Conservation (phyloP, 1,284 basidiomycete genomes). For the Sutorius eximius region DNA sequence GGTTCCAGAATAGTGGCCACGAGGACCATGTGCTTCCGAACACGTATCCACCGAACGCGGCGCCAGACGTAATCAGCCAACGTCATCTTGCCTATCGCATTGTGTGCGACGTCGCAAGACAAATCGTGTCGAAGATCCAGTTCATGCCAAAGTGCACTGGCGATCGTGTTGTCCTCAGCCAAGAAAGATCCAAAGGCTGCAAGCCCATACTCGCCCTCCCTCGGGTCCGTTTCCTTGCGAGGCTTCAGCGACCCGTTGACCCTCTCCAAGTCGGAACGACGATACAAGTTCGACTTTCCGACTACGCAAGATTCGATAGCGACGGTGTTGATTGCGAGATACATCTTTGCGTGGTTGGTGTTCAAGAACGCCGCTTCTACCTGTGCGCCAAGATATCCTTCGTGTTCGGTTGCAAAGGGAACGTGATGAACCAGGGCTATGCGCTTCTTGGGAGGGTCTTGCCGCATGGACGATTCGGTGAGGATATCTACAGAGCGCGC, state of each 20-base stretch:
- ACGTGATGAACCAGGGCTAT: slow-evolving; percentile 96
- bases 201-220: slow-evolving; percentile 53
- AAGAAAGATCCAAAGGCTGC: slow-evolving; percentile 82
- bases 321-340: slow-evolving; percentile 89
- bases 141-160: slow-evolving; percentile 86
- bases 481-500: slow-evolving; percentile 84
- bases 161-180: slow-evolving; percentile 97
- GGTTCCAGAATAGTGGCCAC: slow-evolving; percentile 85
- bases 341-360: slow-evolving; percentile 99
- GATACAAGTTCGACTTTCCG: slow-evolving; percentile 95
- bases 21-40: slow-evolving; percentile 88
- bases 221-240: slow-evolving; percentile 29
- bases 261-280: slow-evolving; percentile 81
- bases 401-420: slow-evolving; percentile 81
- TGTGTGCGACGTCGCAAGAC: slow-evolving; percentile 84
- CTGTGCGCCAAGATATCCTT: slow-evolving; percentile 70
- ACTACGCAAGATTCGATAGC: slow-evolving; percentile 95
- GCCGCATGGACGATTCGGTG: slow-evolving; percentile 33
- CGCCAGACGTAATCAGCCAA: slow-evolving; percentile 81
- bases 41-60: slow-evolving; percentile 91
- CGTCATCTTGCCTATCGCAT: slow-evolving; percentile 85
- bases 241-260: slow-evolving; percentile 63
- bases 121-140: slow-evolving; percentile 82
- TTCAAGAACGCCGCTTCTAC: slow-evolving; percentile 95
- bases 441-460: slow-evolving; percentile 36